Evolutionary conservation across 352 stramenopile genomes (phyloP).

Genomic region (Blastocystis sp.): DNA sequence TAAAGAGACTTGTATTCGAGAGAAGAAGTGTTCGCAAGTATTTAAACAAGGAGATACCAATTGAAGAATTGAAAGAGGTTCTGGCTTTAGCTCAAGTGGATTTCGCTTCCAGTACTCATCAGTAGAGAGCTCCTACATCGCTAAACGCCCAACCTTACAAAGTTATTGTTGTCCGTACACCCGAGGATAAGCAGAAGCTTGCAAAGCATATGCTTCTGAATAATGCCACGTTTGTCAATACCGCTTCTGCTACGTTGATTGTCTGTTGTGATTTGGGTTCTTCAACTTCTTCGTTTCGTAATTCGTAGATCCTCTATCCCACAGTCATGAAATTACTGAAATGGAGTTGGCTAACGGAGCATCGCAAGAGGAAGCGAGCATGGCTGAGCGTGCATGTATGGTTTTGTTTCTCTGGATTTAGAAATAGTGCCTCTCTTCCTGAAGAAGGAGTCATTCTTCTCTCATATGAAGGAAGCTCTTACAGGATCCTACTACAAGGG

Average conservation of each 20-base stretch:
- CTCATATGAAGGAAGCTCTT: conserved; percentile 34
- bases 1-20: conserved; percentile 47
- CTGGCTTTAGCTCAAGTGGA: conserved; percentile 31
- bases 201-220: conserved; percentile 34
- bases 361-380: conserved; percentile 10
- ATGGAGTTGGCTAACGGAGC: conserved; percentile 5
- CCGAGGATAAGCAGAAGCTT: conserved; percentile 51
- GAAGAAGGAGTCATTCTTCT: conserved; percentile 42
- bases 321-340: conserved; percentile 27
- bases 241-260: conserved; percentile 46
- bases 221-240: conserved; percentile 36
- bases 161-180: conserved; percentile 49
- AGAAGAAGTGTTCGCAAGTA: conserved; percentile 60
- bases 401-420: neutral
- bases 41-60: conserved; percentile 55
- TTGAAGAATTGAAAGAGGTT: conserved; percentile 53
- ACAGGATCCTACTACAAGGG: conserved; percentile 34
- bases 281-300: neutral
- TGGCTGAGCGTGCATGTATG: conserved; percentile 22
- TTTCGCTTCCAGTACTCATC: neutral
- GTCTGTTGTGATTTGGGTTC: conserved; percentile 47
- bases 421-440: conserved; percentile 15
- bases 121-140: conserved; percentile 41
- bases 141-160: conserved; percentile 57
- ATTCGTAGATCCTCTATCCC: neutral